These are phyloP conservation scores for Fusarium zealandicum DNA, from an alignment of 2,329 filamentous ascomycete genomes.

Conservation along the genomic window DNA sequence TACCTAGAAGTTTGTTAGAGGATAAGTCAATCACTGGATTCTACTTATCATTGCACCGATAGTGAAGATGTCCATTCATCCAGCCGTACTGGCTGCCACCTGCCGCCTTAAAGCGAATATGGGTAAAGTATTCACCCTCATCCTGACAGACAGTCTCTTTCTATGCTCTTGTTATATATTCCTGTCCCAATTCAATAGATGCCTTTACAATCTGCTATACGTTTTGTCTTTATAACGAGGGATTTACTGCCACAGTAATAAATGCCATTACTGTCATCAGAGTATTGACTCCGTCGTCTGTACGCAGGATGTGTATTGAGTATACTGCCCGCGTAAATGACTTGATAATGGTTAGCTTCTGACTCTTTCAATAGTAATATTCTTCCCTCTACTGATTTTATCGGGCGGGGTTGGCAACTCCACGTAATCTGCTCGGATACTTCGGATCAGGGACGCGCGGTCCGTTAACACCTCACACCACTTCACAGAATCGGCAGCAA, in stretches of 20 bases:
- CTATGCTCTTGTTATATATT: neutral
- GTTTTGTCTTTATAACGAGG: too few relatives aligned
- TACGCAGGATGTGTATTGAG: conserved; percentile 29
- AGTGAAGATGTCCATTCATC: conserved; percentile 28
- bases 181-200: conserved; percentile 30
- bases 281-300: conserved; percentile 23
- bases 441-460: conserved; percentile 27
- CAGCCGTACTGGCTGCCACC: conserved; percentile 22
- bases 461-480: conserved; percentile 19
- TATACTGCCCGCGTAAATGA: conserved; percentile 19
- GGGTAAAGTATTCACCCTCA: conserved; percentile 33
- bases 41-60: conserved; percentile 26
- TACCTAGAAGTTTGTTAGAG: conserved; percentile 33
- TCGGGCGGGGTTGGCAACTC: conserved; percentile 19
- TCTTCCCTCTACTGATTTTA: too few relatives aligned
- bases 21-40: conserved; percentile 34
- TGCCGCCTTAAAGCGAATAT: conserved; percentile 28
- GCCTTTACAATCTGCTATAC: too few relatives aligned
- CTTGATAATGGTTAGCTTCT: neutral
- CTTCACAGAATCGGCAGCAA: conserved; percentile 31
- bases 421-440: conserved; percentile 33
- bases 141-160: conserved; percentile 27
- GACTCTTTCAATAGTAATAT: too few relatives aligned
- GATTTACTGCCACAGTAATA: too few relatives aligned
- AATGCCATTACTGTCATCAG: conserved; percentile 30